Percentiles rank a stretch among this genome's conserved stretches.
phyloP scores from a whole-genome alignment of 2,329 filamentous ascomycete species.

The Juglanconis oblonga region DNA sequence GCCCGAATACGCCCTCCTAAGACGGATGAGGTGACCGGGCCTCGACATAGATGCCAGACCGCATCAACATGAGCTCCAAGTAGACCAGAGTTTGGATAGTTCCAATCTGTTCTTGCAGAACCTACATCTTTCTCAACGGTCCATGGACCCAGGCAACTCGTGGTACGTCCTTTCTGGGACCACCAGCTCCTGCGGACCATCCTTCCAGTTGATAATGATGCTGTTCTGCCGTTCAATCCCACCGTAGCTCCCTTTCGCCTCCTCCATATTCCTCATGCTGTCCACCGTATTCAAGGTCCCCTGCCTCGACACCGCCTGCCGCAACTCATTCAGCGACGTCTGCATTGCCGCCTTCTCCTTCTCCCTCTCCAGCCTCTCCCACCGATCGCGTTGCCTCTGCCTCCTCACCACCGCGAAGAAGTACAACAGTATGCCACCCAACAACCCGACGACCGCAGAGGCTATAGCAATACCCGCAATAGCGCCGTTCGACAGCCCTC shows the following conservation, averaged over 20 bases:
- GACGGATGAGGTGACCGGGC: too few relatives aligned
- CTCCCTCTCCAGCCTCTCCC: slow-evolving; percentile 2
- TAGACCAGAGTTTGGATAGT: too few relatives aligned
- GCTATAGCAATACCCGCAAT: slow-evolving; percentile 6
- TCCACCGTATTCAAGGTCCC: slow-evolving; percentile 1
- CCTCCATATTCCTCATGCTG: neutral
- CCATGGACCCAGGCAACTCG: neutral
- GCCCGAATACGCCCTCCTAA: too few relatives aligned
- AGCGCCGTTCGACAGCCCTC: neutral
- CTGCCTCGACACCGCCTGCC: neutral
- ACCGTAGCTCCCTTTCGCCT: neutral
- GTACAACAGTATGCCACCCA: slow-evolving; percentile 6
- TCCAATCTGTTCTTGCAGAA: too few relatives aligned
- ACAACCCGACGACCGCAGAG: slow-evolving; percentile 1
- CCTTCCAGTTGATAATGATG: neutral
- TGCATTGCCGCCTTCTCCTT: slow-evolving; percentile 5
- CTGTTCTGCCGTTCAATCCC: neutral
- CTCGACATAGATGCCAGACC: too few relatives aligned
- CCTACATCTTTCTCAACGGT: too few relatives aligned
- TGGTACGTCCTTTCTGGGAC: neutral
- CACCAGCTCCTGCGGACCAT: neutral
- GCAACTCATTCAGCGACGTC: slow-evolving; percentile 4
- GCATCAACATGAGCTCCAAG: too few relatives aligned
- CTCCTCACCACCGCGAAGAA: slow-evolving; percentile 6
- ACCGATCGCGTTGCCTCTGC: neutral